These are phyloP conservation scores for Alternaria incomplexa DNA, from an alignment of 2,329 filamentous ascomycete genomes.

Conservation along the genomic window DNA sequence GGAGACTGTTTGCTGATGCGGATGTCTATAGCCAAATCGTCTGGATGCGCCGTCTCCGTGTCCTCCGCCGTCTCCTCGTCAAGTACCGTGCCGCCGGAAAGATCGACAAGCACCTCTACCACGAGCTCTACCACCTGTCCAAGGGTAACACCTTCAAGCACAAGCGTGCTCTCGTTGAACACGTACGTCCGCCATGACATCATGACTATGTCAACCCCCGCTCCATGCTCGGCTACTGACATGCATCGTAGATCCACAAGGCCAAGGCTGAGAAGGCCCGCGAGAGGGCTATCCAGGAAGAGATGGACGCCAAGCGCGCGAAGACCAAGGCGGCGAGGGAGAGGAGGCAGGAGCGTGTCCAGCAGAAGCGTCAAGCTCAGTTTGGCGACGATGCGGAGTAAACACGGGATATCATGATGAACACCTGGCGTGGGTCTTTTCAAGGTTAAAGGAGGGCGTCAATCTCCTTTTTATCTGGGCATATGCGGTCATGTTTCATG, in stretches of 20 bases:
- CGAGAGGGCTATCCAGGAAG: constrained; percentile 95
- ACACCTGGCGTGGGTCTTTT: constrained; percentile 51
- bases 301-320: constrained; percentile 99
- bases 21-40: constrained; percentile 77
- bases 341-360: constrained; percentile 91
- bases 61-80: constrained; percentile 97
- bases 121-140: constrained; percentile 99
- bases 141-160: constrained; percentile 99
- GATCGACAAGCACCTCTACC: constrained; percentile 99
- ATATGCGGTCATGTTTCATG: constrained; percentile 54
- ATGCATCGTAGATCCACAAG: constrained; percentile 84
- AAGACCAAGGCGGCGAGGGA: constrained; percentile 99
- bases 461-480: constrained; percentile 50
- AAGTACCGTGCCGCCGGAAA: constrained; percentile 99
- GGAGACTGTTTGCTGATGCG: constrained; percentile 39
- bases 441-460: constrained; percentile 48
- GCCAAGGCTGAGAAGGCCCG: constrained; percentile 99
- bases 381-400: constrained; percentile 69
- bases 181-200: constrained; percentile 74
- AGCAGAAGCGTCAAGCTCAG: constrained; percentile 88
- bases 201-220: constrained; percentile 38
- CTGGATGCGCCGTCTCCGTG: constrained; percentile 99
- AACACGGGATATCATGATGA: constrained; percentile 45
- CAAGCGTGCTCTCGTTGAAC: constrained; percentile 99
- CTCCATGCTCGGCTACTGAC: constrained; percentile 31